A percentile compares a stretch with the other conserved stretches of the same genome.
These are phyloP conservation scores for Gaultheria prostrata DNA, from an alignment of 148 eudicot genomes.

Conservation along the genomic window DNA sequence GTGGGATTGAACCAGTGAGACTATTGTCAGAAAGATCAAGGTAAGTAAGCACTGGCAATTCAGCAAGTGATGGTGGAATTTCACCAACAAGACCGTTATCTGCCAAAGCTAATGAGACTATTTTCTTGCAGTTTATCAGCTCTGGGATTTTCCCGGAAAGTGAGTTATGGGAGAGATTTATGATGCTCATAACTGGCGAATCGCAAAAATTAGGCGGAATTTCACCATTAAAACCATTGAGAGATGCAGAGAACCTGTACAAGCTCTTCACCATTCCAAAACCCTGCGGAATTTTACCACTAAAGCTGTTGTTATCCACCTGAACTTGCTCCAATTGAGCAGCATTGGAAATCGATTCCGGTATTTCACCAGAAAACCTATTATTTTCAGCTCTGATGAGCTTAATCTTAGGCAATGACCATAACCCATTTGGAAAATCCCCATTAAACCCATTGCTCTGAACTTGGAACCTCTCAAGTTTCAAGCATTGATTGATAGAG, in stretches of 20 bases:
- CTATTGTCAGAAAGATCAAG: constrained; percentile 84
- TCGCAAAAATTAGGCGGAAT: constrained; percentile 83
- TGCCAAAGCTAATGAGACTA: constrained; percentile 75
- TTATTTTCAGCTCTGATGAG: constrained; percentile 89
- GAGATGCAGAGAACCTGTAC: constrained; percentile 88
- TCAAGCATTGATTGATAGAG: constrained; percentile 47
- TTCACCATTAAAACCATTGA: constrained; percentile 59
- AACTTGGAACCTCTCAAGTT: constrained; percentile 71
- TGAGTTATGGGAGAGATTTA: constrained; percentile 66
- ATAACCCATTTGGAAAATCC: constrained; percentile 63
- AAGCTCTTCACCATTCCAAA: constrained; percentile 66
- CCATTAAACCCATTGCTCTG: constrained; percentile 79
- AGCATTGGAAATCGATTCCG: constrained; percentile 59
- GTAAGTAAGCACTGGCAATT: constrained; percentile 78
- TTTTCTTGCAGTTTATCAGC: constrained; percentile 55
- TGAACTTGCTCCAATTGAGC: constrained; percentile 81
- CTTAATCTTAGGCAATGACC: constrained; percentile 76
- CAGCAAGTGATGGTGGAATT: constrained; percentile 71
- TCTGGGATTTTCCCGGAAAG: constrained; percentile 68
- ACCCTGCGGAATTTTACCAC: constrained; percentile 61
- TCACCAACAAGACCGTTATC: constrained; percentile 59
- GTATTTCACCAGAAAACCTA: constrained; percentile 64
- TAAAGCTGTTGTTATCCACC: constrained; percentile 86
- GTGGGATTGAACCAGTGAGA: constrained; percentile 78
- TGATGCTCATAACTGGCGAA: constrained; percentile 87